phyloP scores from a whole-genome alignment of 306 rosid genomes.

The barrel medic (Medicago truncatula) region MtrunA17r5.0-ANR NC_053045.1:63210501-63211000 shows the following conservation, averaged over 20 bases:
- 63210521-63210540: neutral
- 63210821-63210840: conserved; percentile 3
- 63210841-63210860: neutral
- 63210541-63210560: neutral
- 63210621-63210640: neutral
- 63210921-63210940: conserved; percentile 8
- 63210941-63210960: neutral
- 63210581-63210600: neutral
- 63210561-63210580: neutral
- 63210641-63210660: neutral
- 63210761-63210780: neutral
- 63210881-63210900: neutral
- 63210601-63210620: neutral
- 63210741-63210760: neutral
- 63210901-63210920: neutral
- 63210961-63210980: neutral
- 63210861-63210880: neutral
- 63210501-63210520: neutral
- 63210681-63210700: neutral
- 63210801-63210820: neutral
- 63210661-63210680: neutral
- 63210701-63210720: neutral
- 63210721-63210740: neutral
- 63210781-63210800: neutral
- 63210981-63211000: neutral